phyloP scores from a whole-genome alignment of 2,329 filamentous ascomycete genomes.

The Gnomoniopsis sp. region DNA sequence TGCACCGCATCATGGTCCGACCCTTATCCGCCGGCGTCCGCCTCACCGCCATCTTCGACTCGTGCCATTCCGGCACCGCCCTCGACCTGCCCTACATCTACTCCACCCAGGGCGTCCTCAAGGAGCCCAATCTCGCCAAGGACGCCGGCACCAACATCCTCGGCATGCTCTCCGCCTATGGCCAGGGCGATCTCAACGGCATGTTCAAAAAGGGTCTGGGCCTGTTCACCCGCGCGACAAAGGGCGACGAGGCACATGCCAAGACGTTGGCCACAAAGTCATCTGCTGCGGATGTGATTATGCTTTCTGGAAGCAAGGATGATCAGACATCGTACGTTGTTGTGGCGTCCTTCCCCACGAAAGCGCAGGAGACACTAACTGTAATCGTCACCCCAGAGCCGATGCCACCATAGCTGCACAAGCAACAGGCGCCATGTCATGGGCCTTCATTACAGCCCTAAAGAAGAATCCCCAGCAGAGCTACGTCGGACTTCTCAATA shows the following conservation, averaged over 20 bases:
- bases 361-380: too few species aligned
- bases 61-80: slow-evolving; percentile 65
- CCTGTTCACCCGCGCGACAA: slow-evolving; percentile 85
- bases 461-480: slow-evolving; percentile 98
- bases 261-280: slow-evolving; percentile 85
- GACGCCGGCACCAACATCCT: slow-evolving; percentile 64
- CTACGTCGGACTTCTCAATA: slow-evolving; percentile 95
- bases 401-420: slow-evolving; percentile 89
- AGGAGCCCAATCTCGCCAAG: slow-evolving; percentile 65
- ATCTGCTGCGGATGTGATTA: slow-evolving; percentile 89
- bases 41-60: slow-evolving; percentile 62
- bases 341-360: slow-evolving; percentile 22
- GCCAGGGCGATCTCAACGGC: slow-evolving; percentile 72
- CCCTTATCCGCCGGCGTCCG: slow-evolving; percentile 55
- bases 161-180: slow-evolving; percentile 56
- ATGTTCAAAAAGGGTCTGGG: slow-evolving; percentile 78
- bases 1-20: slow-evolving; percentile 70
- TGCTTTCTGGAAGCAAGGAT: slow-evolving; percentile 97
- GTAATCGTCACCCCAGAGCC: slow-evolving; percentile 53
- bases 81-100: slow-evolving; percentile 67
- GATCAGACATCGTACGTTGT: slow-evolving; percentile 81
- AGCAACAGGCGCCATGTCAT: slow-evolving; percentile 97
- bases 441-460: slow-evolving; percentile 88
- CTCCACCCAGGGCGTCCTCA: slow-evolving; percentile 65
- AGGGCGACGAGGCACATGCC: slow-evolving; percentile 76